phyloP scores from a whole-genome alignment of 225 moss, liverwort and hornwort species.

The Anthoceros angustus region DNA sequence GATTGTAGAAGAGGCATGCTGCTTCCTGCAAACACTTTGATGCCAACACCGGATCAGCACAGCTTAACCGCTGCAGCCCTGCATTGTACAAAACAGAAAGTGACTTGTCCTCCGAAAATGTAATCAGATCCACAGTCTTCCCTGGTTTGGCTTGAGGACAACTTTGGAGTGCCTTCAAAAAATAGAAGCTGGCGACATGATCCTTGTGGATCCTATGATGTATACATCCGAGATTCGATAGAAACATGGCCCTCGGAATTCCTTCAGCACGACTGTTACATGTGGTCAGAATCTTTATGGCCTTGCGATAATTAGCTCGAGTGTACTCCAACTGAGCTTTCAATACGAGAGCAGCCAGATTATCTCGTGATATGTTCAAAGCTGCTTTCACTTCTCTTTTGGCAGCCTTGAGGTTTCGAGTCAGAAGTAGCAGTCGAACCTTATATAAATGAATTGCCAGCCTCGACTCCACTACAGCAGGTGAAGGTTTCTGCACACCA shows the following conservation, averaged over 20 bases:
- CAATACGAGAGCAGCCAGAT: slow-evolving; percentile 56
- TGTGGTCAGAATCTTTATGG: slow-evolving; percentile 74
- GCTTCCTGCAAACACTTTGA: slow-evolving; percentile 85
- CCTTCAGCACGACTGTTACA: slow-evolving; percentile 67
- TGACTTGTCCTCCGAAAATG: slow-evolving; percentile 71
- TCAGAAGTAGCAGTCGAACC: slow-evolving; percentile 66
- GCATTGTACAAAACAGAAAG: slow-evolving; percentile 73
- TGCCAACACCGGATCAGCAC: slow-evolving; percentile 65
- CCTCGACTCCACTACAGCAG: slow-evolving; percentile 67
- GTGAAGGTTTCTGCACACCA: slow-evolving; percentile 40
- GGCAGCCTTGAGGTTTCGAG: slow-evolving; percentile 71
- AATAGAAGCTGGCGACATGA: slow-evolving; percentile 69
- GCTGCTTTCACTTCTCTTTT: slow-evolving; percentile 87
- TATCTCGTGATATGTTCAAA: slow-evolving; percentile 45
- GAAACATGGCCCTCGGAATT: slow-evolving; percentile 37
- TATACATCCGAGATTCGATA: slow-evolving; percentile 83
- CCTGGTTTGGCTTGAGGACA: slow-evolving; percentile 31
- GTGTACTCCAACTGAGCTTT: slow-evolving; percentile 87
- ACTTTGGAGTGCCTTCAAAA: slow-evolving; percentile 58
- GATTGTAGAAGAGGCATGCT: slow-evolving; percentile 25
- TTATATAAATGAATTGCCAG: slow-evolving; percentile 82
- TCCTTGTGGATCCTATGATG: slow-evolving; percentile 79
- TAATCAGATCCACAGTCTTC: slow-evolving; percentile 33
- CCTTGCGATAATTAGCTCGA: slow-evolving; percentile 80
- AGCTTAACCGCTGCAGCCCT: slow-evolving; percentile 77